phyloP scores from a whole-genome alignment of 148 eudicot species.

The Vaccinium myrtillus region DNA sequence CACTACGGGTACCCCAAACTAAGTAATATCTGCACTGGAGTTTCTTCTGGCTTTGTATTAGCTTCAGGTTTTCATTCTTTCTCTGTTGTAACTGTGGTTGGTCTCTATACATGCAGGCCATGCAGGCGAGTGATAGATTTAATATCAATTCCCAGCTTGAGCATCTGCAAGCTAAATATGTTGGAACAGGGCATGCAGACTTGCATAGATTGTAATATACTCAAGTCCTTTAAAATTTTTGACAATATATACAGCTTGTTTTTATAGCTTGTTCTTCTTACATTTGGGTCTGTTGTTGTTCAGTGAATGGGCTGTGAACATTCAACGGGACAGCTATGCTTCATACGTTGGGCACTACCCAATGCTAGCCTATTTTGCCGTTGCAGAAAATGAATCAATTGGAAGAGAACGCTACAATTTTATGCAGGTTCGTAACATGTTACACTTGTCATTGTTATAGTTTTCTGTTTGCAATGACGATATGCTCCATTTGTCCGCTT shows the following conservation, averaged over 20 bases:
- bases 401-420: conserved; percentile 95
- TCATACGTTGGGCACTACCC: conserved; percentile 94
- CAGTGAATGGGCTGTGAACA: conserved; percentile 98
- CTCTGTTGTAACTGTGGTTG: background rate
- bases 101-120: conserved; percentile 49
- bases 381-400: conserved; percentile 92
- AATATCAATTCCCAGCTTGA: conserved; percentile 97
- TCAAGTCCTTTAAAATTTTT: background rate
- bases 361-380: conserved; percentile 83
- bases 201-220: conserved; percentile 76
- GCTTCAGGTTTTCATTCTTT: background rate
- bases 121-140: conserved; percentile 96
- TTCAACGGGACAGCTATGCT: conserved; percentile 94
- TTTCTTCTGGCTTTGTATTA: background rate
- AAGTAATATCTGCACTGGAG: background rate
- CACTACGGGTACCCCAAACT: no score
- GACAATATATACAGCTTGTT: background rate
- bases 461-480: background rate
- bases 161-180: conserved; percentile 96
- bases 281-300: conserved; percentile 10
- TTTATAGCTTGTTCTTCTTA: background rate
- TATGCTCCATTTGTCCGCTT: background rate
- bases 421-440: conserved; percentile 65
- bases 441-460: background rate
- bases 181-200: conserved; percentile 95